A percentile compares a stretch with the other conserved stretches of the same genome.
phyloP scores from a whole-genome alignment of 352 stramenopile species.

The Albugo candida region DNA sequence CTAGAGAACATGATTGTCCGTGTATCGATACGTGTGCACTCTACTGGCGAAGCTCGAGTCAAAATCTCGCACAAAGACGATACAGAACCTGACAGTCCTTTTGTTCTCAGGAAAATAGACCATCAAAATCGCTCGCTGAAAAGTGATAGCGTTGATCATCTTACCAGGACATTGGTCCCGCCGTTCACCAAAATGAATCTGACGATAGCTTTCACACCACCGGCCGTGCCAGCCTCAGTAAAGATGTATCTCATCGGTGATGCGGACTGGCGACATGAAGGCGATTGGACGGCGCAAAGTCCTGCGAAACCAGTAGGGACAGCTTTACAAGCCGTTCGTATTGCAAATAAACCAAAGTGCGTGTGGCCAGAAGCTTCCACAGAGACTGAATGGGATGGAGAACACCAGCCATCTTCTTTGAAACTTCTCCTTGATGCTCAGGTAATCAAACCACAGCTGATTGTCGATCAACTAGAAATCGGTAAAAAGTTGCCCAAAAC shows the following conservation, averaged over 20 bases:
- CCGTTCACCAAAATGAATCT: too few relatives aligned
- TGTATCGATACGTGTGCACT: conserved; percentile 36
- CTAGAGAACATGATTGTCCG: conserved; percentile 31
- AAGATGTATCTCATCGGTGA: too few relatives aligned
- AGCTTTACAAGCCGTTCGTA: conserved; percentile 41
- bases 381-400: background rate
- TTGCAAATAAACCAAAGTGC: conserved; percentile 19
- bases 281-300: too few relatives aligned
- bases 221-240: background rate
- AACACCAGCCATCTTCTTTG: background rate
- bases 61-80: too few relatives aligned
- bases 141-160: too few relatives aligned
- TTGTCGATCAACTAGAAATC: conserved; percentile 15
- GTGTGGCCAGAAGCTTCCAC: too few relatives aligned
- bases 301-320: conserved; percentile 24
- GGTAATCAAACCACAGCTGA: conserved; percentile 41
- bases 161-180: too few relatives aligned
- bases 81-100: too few relatives aligned
- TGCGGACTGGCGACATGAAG: too few relatives aligned
- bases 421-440: conserved; percentile 15
- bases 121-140: too few relatives aligned
- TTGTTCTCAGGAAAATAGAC: too few relatives aligned
- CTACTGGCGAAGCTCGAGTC: conserved; percentile 1
- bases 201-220: background rate
- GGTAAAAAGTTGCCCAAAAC: conserved; percentile 7